These are phyloP conservation scores for Mrakia frigida DNA, from an alignment of 768 basidiomycete species.

Conservation along the genomic window DNA sequence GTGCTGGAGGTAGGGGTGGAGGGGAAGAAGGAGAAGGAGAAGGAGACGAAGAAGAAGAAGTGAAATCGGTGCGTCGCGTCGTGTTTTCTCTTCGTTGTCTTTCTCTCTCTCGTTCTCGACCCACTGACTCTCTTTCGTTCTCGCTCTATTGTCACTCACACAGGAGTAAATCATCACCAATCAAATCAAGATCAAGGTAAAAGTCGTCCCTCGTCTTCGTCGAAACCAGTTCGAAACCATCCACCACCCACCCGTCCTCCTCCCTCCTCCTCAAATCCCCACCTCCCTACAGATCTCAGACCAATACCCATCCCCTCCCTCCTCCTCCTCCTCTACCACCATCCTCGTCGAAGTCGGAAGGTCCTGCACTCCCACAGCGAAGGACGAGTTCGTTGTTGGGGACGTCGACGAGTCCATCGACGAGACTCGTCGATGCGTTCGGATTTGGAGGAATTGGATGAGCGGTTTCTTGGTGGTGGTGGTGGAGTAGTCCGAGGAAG, in stretches of 20 bases:
- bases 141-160: neutral
- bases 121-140: neutral
- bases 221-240: neutral
- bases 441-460: no score
- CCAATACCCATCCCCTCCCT: neutral
- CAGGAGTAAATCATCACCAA: neutral
- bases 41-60: neutral
- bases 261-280: neutral
- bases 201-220: neutral
- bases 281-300: neutral
- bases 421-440: no score
- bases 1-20: neutral
- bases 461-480: no score
- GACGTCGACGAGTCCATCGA: neutral
- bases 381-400: neutral
- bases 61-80: neutral
- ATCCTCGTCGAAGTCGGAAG: no score
- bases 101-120: neutral
- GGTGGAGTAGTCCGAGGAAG: no score
- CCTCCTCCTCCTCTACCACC: neutral
- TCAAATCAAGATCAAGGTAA: no score
- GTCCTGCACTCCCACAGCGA: neutral
- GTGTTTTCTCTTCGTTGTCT: neutral
- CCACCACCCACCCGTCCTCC: neutral
- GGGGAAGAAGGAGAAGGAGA: neutral